Evolutionary conservation across 441 rosid genomes (phyloP).

Genomic region (Syzygium syzygioides): DNA sequence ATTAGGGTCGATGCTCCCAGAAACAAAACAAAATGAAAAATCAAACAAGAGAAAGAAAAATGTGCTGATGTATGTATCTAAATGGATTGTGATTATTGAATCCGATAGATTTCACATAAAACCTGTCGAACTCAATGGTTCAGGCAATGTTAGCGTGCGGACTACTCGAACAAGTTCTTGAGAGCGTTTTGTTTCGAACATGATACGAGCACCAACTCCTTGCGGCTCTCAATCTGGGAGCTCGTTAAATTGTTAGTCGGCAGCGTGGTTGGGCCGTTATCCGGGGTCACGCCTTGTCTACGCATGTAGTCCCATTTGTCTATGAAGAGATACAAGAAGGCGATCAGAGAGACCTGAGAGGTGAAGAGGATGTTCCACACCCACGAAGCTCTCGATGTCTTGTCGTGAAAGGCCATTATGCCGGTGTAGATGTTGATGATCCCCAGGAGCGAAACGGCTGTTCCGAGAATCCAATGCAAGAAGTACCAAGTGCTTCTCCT

Average conservation of each 20-base stretch:
- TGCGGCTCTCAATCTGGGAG: constrained; percentile 24
- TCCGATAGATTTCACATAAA: neutral
- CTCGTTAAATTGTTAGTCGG: constrained; percentile 16
- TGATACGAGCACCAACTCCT: constrained; percentile 44
- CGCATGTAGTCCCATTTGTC: constrained; percentile 79
- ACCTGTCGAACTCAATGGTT: neutral
- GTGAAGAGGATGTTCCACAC: constrained; percentile 75
- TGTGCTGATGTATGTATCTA: neutral
- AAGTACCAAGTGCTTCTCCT: constrained; percentile 69
- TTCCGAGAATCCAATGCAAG: constrained; percentile 79
- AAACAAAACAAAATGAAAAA: neutral
- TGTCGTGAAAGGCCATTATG: constrained; percentile 53
- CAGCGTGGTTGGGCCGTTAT: constrained; percentile 3
- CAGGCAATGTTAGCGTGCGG: neutral
- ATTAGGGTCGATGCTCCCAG: neutral
- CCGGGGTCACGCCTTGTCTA: constrained; percentile 40
- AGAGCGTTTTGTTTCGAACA: constrained; percentile 68
- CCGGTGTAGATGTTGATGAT: constrained; percentile 80
- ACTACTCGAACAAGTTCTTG: constrained; percentile 50
- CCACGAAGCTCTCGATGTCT: constrained; percentile 38
- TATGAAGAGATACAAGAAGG: constrained; percentile 66
- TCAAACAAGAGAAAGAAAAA: neutral
- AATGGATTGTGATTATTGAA: neutral
- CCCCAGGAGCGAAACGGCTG: constrained; percentile 47
- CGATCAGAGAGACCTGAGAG: constrained; percentile 47